phyloP scores from a whole-genome alignment of 2,329 filamentous ascomycete genomes.

The Aspergillus ruber region DNA sequence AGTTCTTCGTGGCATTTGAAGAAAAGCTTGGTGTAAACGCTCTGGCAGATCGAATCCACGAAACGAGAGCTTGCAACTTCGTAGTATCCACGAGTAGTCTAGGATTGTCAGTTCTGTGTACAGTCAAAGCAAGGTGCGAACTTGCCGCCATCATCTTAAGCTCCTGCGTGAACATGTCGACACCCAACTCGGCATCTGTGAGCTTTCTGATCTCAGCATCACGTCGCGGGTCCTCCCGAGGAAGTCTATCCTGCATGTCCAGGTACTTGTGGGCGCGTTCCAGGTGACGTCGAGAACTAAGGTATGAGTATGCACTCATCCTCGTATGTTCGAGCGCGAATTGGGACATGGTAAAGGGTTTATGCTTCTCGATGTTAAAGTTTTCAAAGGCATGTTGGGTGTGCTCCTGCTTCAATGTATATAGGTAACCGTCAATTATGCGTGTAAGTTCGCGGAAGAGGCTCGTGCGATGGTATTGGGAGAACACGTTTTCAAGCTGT shows the following conservation, averaged over 20 bases:
- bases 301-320: slow-evolving; percentile 2
- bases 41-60: slow-evolving; percentile 34
- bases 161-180: slow-evolving; percentile 31
- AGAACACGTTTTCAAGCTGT: slow-evolving; percentile 40
- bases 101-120: slow-evolving; percentile 7
- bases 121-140: background rate
- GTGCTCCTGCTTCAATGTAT: slow-evolving; percentile 32
- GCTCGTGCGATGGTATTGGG: slow-evolving; percentile 27
- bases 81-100: slow-evolving; percentile 35
- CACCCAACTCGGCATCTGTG: slow-evolving; percentile 19
- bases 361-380: slow-evolving; percentile 49
- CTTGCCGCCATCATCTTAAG: slow-evolving; percentile 39
- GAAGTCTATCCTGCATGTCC: slow-evolving; percentile 6
- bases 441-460: slow-evolving; percentile 28
- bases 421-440: slow-evolving; percentile 44
- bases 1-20: slow-evolving; percentile 28
- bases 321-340: slow-evolving; percentile 16
- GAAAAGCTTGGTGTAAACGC: slow-evolving; percentile 30
- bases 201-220: slow-evolving; percentile 20
- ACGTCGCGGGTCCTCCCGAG: slow-evolving; percentile 14
- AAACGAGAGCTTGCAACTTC: slow-evolving; percentile 34
- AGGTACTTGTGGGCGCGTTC: slow-evolving; percentile 13
- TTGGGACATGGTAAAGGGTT: slow-evolving; percentile 50
- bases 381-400: slow-evolving; percentile 44
- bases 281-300: slow-evolving; percentile 14